Base-by-base conservation (phyloP, 306 rosid genomes). In the Oxytropis ochrocephala region DNA sequence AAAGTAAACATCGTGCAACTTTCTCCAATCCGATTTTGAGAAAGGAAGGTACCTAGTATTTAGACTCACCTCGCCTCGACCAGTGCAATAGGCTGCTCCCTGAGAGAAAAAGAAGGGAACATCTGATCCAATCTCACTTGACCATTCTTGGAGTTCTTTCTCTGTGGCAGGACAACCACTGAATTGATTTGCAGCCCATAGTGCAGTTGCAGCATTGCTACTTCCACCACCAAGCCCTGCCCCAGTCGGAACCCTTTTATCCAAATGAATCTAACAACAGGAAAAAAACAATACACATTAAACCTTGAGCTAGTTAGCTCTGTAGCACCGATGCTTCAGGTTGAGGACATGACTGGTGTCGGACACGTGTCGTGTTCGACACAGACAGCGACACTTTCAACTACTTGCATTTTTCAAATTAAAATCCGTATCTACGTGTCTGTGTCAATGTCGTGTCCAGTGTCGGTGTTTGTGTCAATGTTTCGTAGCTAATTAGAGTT, bases 201-300 rank as follows among this genome's bases (percentile, higher is more conserved):
- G 73, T 4, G 98, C 97, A 67, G 97, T 94, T 52, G 98, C 98
- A 69, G 98, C 98, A 70, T 94, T 94, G 81, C 97, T 88, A 78
- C 98, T 94, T 80, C 97, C 98, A 67, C 98, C 98, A 56, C 98
- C 98, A 67, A 94, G 97, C 77, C 98, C 98, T 3, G 98, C 98
- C 64, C 98, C 98, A 16, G 95, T 90, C 3, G 98, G 98, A 67
- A 94, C 98, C 65, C 75, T 86, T 60, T 94, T 94, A 70, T 90
- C 95, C 64, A 94, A 88, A 85, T 94, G 98, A 83, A 94, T 90
- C 98, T 94, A 91, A 65, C 68, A 64, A 67, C 13, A 76, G 10
- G 54, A 39, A 48, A 52, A 66, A 53, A 56, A 32, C 19, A n/a
- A 27, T 11, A 64, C 44, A 72, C 35, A 47, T 52, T 58, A 36